Percentiles rank a stretch among this genome's conserved stretches.
Conservation (phyloP, 495 filamentous ascomycete species). For the Xylaria castorea region DNA sequence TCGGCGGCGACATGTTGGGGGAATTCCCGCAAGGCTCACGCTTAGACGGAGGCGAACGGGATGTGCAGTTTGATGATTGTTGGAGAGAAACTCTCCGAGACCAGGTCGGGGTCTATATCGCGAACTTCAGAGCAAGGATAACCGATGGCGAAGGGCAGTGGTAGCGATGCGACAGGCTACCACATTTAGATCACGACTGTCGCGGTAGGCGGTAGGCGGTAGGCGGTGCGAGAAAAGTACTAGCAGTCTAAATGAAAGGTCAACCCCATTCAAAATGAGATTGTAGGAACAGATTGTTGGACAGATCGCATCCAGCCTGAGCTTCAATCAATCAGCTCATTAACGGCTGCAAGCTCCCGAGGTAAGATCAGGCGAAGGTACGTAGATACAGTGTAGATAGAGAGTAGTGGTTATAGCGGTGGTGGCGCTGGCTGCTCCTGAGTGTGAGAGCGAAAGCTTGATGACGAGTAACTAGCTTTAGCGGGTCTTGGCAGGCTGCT, state of each 20-base stretch:
- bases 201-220: conserved; percentile 4
- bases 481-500: background rate
- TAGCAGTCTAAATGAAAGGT: background rate
- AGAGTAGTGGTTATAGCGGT: background rate
- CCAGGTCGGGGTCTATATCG: background rate
- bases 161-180: conserved; percentile 25
- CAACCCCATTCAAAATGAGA: background rate
- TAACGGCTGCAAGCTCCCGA: conserved; percentile 9
- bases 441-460: background rate
- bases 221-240: background rate
- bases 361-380: background rate
- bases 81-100: background rate
- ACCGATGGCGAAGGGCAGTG: conserved; percentile 5
- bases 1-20: conserved; percentile 47
- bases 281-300: background rate
- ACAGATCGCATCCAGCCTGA: background rate
- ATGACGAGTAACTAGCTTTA: background rate
- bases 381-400: conserved; percentile 9
- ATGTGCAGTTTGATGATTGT: background rate
- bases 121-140: conserved; percentile 7
- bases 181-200: conserved; percentile 21
- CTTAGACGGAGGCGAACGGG: background rate
- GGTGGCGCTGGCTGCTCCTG: conserved; percentile 14
- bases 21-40: conserved; percentile 23
- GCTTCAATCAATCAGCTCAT: conserved; percentile 12